A percentile compares a stretch with the other conserved stretches of the same genome.
phyloP scores from a whole-genome alignment of 2,329 filamentous ascomycete species.

The Ophiocordyceps camponoti-saundersi region DNA sequence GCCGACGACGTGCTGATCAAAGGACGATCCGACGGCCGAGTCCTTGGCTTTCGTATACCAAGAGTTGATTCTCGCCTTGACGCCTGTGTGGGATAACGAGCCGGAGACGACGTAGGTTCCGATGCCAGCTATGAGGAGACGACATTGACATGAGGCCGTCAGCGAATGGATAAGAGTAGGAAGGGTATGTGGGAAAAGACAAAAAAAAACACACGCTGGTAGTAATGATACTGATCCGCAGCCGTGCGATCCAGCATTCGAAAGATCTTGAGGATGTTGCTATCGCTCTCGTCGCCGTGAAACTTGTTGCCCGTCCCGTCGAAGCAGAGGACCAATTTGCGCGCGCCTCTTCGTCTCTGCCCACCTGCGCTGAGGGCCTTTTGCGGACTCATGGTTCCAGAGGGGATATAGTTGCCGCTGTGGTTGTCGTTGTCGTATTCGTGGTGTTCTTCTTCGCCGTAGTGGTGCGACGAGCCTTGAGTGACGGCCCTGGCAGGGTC shows the following conservation, averaged over 20 bases:
- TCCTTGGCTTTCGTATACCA: constrained; percentile 63
- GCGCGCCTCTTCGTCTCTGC: constrained; percentile 6
- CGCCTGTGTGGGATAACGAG: constrained; percentile 39
- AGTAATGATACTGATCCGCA: constrained; percentile 45
- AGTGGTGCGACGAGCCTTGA: background rate
- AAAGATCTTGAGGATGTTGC: constrained; percentile 54
- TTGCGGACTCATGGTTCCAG: constrained; percentile 2
- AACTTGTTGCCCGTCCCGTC: constrained; percentile 50
- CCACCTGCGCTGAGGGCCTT: constrained; percentile 3
- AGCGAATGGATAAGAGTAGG: background rate
- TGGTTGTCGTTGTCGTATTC: background rate
- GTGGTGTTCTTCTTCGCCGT: background rate
- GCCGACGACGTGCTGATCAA: constrained; percentile 68
- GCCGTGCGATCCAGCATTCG: constrained; percentile 50
- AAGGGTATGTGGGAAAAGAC: background rate
- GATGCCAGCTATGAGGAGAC: constrained; percentile 37
- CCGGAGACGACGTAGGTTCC: constrained; percentile 53
- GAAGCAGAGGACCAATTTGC: constrained; percentile 43
- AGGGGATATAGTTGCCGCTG: background rate
- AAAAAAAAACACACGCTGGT: constrained; percentile 32
- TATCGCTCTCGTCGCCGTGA: constrained; percentile 43
- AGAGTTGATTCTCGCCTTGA: constrained; percentile 38
- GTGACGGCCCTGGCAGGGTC: constrained; percentile 3
- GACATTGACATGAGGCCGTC: background rate
- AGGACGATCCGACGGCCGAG: constrained; percentile 62